Percentiles rank a stretch among this genome's conserved stretches.
phyloP scores from a whole-genome alignment of 2,329 filamentous ascomycete genomes.

The Thielaviopsis punctulata region DNA sequence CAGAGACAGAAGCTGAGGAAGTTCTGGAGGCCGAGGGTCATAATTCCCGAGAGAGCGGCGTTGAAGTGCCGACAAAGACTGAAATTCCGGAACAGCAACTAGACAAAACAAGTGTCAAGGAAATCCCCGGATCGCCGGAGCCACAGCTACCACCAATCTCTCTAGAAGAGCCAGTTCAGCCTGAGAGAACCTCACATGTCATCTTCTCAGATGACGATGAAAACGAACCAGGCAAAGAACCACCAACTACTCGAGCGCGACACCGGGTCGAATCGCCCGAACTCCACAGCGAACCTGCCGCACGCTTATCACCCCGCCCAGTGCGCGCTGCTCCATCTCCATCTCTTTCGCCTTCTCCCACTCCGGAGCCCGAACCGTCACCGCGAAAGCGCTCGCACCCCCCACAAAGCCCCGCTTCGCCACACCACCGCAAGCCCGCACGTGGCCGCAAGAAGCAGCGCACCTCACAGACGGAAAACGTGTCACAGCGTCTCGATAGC shows the following conservation, averaged over 20 bases:
- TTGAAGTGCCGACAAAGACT: not conserved
- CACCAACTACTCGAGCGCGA: conserved; percentile 18
- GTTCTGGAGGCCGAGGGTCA: no score
- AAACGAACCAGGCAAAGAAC: conserved; percentile 20
- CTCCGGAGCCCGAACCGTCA: conserved; percentile 13
- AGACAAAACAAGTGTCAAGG: not conserved
- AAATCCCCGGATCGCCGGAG: not conserved
- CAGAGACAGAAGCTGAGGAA: no score
- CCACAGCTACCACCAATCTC: not conserved
- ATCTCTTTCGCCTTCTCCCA: not conserved
- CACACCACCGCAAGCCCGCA: conserved; percentile 2
- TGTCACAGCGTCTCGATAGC: conserved; percentile 1
- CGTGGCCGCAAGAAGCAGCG: conserved; percentile 12
- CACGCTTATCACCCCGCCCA: not conserved
- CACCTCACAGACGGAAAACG: conserved; percentile 2
- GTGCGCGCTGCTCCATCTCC: not conserved
- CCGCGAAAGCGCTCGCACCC: conserved; percentile 4
- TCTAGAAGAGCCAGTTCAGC: conserved; percentile 11
- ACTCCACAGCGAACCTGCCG: conserved; percentile 1
- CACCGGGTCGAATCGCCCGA: conserved; percentile 11
- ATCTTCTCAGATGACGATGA: conserved; percentile 20
- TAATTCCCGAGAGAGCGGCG: conserved; percentile 6
- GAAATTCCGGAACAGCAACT: no score
- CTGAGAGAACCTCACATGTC: conserved; percentile 14
- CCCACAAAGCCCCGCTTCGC: conserved; percentile 3